Evolutionary conservation across 1,139 yeast species (phyloP).

Genomic region (Oligophagozyma castellii): DNA sequence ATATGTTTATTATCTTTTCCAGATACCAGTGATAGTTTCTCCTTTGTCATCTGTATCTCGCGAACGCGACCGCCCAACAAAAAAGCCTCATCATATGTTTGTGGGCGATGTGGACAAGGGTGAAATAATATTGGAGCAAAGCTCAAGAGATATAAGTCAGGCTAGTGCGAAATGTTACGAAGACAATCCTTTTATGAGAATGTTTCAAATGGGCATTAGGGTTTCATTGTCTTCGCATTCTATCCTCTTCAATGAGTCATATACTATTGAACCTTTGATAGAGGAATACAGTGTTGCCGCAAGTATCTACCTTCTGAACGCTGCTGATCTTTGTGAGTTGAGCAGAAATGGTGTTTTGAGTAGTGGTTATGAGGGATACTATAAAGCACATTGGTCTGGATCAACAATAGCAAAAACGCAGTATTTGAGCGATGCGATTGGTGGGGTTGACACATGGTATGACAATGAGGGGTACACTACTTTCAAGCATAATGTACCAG

Average conservation of each 20-base stretch:
- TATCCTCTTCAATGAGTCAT: conserved; percentile 33
- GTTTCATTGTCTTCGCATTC: conserved; percentile 51
- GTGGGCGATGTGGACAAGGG: conserved; percentile 1
- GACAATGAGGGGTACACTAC: conserved; percentile 19
- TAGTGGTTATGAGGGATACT: conserved; percentile 74
- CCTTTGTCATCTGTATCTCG: conserved; percentile 20
- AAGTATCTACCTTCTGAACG: conserved; percentile 49
- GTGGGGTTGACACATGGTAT: conserved; percentile 18
- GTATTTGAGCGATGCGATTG: conserved; percentile 11
- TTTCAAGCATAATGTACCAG: conserved; percentile 22
- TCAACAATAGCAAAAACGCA: conserved; percentile 7
- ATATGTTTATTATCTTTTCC: conserved; percentile 18
- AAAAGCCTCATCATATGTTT: background rate
- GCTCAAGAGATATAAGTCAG: conserved; percentile 14
- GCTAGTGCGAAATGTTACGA: conserved; percentile 17
- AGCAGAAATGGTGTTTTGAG: conserved; percentile 36
- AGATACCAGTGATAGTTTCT: conserved; percentile 17
- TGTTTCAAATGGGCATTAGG: conserved; percentile 49
- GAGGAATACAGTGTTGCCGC: conserved; percentile 68
- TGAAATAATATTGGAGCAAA: conserved; percentile 1
- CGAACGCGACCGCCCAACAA: conserved; percentile 2
- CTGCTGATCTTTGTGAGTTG: conserved; percentile 55
- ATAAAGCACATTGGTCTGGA: conserved; percentile 91
- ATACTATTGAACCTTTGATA: conserved; percentile 55
- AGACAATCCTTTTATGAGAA: conserved; percentile 41